Evolutionary conservation across 768 basidiomycete species (phyloP).

Genomic region (Tulasnella sp.): DNA sequence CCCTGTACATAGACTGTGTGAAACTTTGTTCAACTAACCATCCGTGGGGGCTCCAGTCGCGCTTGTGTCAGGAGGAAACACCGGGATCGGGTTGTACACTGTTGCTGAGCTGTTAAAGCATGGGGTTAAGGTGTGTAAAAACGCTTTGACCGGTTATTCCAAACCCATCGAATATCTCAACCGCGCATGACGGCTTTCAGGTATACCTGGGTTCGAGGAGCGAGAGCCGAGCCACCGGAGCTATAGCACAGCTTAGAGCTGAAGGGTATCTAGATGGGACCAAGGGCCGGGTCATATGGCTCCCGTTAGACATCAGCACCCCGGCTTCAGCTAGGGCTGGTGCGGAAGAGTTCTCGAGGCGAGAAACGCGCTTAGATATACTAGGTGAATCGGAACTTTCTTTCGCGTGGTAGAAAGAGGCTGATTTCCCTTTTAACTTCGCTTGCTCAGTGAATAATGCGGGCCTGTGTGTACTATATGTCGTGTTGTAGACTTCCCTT

Average conservation of each 20-base stretch:
- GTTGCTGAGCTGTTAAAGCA: neutral
- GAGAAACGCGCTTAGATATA: slow-evolving; percentile 44
- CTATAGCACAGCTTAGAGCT: slow-evolving; percentile 35
- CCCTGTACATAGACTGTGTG: no score
- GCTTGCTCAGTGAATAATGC: slow-evolving; percentile 45
- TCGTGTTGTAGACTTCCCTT: no score
- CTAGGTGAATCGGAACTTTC: slow-evolving; percentile 35
- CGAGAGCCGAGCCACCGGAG: slow-evolving; percentile 35
- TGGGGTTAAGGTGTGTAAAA: neutral
- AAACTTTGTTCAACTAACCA: no score
- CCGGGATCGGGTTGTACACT: neutral
- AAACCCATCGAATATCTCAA: neutral
- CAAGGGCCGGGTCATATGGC: slow-evolving; percentile 38
- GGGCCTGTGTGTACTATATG: slow-evolving; percentile 31
- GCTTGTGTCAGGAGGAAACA: neutral
- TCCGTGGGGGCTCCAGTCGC: no score
- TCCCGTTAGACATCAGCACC: slow-evolving; percentile 42
- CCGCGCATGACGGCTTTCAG: neutral
- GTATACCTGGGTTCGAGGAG: slow-evolving; percentile 43
- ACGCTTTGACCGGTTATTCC: neutral
- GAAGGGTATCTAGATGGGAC: slow-evolving; percentile 32
- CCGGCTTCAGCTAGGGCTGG: slow-evolving; percentile 37
- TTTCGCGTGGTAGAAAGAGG: no score
- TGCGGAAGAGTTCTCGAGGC: slow-evolving; percentile 39
- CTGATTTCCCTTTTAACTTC: neutral